Base-by-base conservation (phyloP, 1,284 basidiomycete species). In the Afroboletus lepidellus region DNA sequence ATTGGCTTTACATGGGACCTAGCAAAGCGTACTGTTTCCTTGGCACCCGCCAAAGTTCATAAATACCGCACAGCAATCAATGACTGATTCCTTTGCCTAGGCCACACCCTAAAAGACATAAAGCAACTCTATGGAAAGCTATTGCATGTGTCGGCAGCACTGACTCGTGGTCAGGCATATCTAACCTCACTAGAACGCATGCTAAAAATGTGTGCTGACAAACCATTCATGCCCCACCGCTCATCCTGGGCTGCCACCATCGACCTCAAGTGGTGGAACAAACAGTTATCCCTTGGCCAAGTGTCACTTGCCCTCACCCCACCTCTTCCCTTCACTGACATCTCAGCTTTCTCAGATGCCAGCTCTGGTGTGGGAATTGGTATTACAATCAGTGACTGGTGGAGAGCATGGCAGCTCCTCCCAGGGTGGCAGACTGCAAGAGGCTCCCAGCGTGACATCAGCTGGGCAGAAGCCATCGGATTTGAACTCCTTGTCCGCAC, bases 401-500 rank as follows among this genome's bases (percentile, higher is more conserved):
- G 60, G 58, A 0, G 8, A 0, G 55, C 60, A 0, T 62, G 60
- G 56, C 4, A 5, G 0, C 60, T 61, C 32, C 0, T 21, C 11
- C 55, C 57, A 2, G 42, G 8, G 0, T 44, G 23, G 30, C 29
- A 25, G 13, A 16, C 3, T 24, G 1, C 16, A 3, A 3, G 24
- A 8, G 39, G 39, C 3, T 23, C 39, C 2, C 8, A 25, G 5
- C 16, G 16, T 2, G 60, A 65, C 37, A 62, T 63, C 16, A 41
- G 58, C 0, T 57, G 61, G 49, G 55, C 61, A 0, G 33, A 61
- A 18, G 59, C 57, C 0, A 8, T 61, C 1, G 11, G 34, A 0
- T 46, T 60, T 0, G 37, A 55, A 5, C 45, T 77, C 8, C 69
- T 78, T 20, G 49, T 70, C 48, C 3, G 68, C 47, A 8, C 21